A percentile compares a stretch with the other conserved stretches of the same genome.
Evolutionary conservation across 75 land plant species (phyloP).

Genomic region (Larix kaempferi): DNA sequence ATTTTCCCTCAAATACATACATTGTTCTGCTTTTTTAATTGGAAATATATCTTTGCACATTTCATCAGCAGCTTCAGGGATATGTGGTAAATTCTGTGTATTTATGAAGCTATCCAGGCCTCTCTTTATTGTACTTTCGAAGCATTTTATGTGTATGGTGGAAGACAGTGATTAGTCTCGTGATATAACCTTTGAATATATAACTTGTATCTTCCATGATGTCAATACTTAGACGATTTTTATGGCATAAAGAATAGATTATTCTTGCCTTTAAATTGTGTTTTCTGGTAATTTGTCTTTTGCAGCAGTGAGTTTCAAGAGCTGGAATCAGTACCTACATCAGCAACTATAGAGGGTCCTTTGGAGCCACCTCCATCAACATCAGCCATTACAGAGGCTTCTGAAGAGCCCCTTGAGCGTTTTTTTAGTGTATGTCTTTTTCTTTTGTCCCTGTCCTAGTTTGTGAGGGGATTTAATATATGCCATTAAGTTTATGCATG

Average conservation of each 20-base stretch:
- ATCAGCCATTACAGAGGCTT: conserved; percentile 14
- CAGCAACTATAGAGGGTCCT: conserved; percentile 48
- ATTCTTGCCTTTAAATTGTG: neutral
- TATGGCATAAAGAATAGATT: neutral
- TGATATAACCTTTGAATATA: neutral
- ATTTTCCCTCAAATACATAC: neutral
- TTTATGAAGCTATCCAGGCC: neutral
- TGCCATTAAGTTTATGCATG: neutral
- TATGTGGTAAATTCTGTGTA: neutral
- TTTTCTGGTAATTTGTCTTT: conserved; percentile 7
- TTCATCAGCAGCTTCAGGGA: neutral
- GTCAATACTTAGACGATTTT: neutral
- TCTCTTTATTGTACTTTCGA: neutral
- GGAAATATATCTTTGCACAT: neutral
- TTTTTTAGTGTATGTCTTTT: conserved; percentile 37
- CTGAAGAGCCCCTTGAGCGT: conserved; percentile 48
- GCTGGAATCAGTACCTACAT: conserved; percentile 48
- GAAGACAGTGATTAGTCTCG: neutral
- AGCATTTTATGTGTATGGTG: neutral
- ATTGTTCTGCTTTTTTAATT: neutral
- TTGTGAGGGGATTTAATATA: neutral
- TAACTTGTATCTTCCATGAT: neutral
- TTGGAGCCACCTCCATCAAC: conserved; percentile 30
- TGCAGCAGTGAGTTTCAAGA: conserved; percentile 48
- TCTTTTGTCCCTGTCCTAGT: neutral